Conservation (phyloP, 2,329 filamentous ascomycete genomes). For the Tolypocladium paradoxum region DNA sequence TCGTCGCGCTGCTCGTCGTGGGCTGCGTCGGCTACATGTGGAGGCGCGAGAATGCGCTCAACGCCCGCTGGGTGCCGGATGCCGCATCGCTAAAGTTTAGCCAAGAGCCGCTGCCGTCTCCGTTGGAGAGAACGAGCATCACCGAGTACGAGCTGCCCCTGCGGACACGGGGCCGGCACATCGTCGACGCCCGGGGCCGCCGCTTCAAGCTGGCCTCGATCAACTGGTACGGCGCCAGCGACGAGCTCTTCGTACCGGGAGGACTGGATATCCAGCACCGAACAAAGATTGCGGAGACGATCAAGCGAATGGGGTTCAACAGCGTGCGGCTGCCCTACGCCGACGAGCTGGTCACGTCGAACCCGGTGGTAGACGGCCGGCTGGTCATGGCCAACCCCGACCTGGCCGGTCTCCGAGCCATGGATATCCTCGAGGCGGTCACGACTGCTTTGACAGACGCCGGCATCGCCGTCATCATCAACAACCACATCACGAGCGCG, state of each 20-base stretch:
- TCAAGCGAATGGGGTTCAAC: slow-evolving; percentile 56
- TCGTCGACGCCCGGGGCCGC: slow-evolving; percentile 45
- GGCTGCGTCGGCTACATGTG: slow-evolving; percentile 30
- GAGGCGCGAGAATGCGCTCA: slow-evolving; percentile 32
- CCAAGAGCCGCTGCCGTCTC: slow-evolving; percentile 34
- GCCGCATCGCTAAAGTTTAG: slow-evolving; percentile 33
- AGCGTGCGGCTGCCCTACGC: slow-evolving; percentile 59
- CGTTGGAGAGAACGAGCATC: slow-evolving; percentile 31
- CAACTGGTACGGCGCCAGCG: slow-evolving; percentile 64
- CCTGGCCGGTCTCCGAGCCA: slow-evolving; percentile 41
- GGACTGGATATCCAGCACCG: slow-evolving; percentile 55
- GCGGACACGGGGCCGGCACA: slow-evolving; percentile 45
- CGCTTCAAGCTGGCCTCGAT: slow-evolving; percentile 53
- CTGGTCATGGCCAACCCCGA: slow-evolving; percentile 50
- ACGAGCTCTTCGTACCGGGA: slow-evolving; percentile 53
- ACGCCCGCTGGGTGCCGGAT: slow-evolving; percentile 39
- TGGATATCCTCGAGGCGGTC: slow-evolving; percentile 52
- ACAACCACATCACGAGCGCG: slow-evolving; percentile 60
- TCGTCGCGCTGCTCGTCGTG: slow-evolving; percentile 12
- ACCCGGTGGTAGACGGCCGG: slow-evolving; percentile 40
- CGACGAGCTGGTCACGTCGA: slow-evolving; percentile 54
- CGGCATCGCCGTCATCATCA: slow-evolving; percentile 54
- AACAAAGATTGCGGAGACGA: slow-evolving; percentile 45
- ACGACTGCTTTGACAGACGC: slow-evolving; percentile 48
- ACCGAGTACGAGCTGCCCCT: slow-evolving; percentile 44